phyloP scores from a whole-genome alignment of 139 green algal species.

The Cymbomonas tetramitiformis region DNA sequence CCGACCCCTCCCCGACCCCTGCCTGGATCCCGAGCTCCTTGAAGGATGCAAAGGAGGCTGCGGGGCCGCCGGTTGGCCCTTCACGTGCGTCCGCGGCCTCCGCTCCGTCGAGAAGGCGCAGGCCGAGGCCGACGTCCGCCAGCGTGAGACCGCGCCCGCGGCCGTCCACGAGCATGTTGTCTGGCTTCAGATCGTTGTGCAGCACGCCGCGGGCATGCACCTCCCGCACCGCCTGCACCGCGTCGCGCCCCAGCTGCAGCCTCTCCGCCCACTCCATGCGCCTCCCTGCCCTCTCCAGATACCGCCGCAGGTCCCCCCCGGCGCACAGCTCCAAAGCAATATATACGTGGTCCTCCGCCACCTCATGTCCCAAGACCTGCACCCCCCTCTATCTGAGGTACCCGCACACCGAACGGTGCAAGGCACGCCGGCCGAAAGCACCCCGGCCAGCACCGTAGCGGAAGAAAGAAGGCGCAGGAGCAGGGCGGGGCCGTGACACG shows the following conservation, averaged over 20 bases:
- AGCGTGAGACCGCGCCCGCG: conserved; percentile 66
- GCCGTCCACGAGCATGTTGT: conserved; percentile 70
- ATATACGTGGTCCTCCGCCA: too few relatives aligned
- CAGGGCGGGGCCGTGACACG: too few relatives aligned
- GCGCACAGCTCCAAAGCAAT: conserved; percentile 14
- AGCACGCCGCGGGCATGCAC: conserved; percentile 24
- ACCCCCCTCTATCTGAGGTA: too few relatives aligned
- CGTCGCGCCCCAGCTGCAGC: neutral
- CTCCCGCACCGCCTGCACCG: neutral
- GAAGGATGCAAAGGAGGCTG: too few relatives aligned
- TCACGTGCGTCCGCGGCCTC: too few relatives aligned
- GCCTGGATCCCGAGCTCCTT: too few relatives aligned
- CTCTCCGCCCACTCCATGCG: neutral
- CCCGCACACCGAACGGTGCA: too few relatives aligned
- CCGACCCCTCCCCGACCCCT: too few relatives aligned
- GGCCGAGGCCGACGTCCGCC: conserved; percentile 36
- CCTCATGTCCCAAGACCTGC: too few relatives aligned
- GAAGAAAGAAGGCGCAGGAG: too few relatives aligned
- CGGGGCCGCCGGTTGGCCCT: neutral
- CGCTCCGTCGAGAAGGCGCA: neutral
- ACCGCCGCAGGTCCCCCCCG: conserved; percentile 2
- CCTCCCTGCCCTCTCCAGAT: neutral
- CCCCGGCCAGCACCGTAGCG: too few relatives aligned
- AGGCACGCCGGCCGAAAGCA: too few relatives aligned
- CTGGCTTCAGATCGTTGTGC: conserved; percentile 73